phyloP scores from a whole-genome alignment of 2,329 filamentous ascomycete genomes.

The Samsoniella hepiali region DNA sequence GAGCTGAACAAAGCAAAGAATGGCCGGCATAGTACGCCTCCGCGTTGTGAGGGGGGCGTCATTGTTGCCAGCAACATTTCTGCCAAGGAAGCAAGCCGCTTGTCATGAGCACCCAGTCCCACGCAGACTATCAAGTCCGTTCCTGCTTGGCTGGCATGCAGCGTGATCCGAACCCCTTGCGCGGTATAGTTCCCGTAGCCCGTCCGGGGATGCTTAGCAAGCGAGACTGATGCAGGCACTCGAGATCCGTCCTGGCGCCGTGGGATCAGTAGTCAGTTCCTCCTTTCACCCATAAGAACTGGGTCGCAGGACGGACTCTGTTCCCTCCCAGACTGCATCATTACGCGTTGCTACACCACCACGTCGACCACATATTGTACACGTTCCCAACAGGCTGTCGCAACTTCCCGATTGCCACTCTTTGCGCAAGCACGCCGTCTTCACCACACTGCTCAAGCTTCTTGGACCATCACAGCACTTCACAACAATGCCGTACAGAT shows the following conservation, averaged over 20 bases:
- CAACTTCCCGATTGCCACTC: background rate
- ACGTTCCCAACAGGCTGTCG: too few species aligned
- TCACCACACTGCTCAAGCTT: constrained; percentile 32
- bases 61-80: too few species aligned
- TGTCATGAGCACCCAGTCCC: too few species aligned
- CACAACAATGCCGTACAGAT: constrained; percentile 75
- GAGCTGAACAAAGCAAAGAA: too few species aligned
- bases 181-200: background rate
- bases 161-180: background rate
- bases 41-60: too few species aligned
- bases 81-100: too few species aligned
- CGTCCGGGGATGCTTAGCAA: background rate
- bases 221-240: background rate
- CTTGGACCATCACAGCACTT: constrained; percentile 35
- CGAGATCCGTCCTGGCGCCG: background rate
- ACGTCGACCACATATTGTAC: too few species aligned
- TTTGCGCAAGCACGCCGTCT: constrained; percentile 18
- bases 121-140: too few species aligned
- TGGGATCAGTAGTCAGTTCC: background rate
- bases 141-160: background rate
- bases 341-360: background rate
- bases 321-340: background rate
- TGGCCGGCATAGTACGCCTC: too few species aligned
- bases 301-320: background rate
- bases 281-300: background rate